These are phyloP conservation scores for Ceratocystis colombiana DNA, from an alignment of 2,329 filamentous ascomycete species.

Conservation along the genomic window DNA sequence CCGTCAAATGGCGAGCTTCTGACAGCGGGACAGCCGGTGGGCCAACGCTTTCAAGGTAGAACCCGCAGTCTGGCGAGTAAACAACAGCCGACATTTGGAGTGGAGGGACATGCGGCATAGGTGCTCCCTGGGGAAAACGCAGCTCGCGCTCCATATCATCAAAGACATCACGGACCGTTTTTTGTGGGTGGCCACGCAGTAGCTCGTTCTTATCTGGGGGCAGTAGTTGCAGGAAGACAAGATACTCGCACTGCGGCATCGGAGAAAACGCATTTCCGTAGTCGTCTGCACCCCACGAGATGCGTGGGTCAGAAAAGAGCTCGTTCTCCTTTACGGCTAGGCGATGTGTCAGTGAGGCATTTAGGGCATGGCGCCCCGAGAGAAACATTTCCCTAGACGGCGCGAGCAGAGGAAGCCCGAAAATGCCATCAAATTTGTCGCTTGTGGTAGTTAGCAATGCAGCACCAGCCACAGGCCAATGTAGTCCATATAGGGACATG, in stretches of 20 bases:
- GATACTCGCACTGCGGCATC: constrained; percentile 61
- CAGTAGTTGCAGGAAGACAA: constrained; percentile 74
- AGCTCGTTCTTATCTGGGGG: constrained; percentile 36
- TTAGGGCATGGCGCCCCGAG: constrained; percentile 55
- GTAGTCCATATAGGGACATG: constrained; percentile 69
- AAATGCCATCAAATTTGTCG: constrained; percentile 88
- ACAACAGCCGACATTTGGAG: constrained; percentile 54
- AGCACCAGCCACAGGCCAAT: constrained; percentile 71
- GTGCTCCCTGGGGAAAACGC: constrained; percentile 50
- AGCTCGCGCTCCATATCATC: constrained; percentile 51
- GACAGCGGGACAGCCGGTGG: constrained; percentile 45
- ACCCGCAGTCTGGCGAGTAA: constrained; percentile 59
- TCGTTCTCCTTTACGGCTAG: constrained; percentile 52
- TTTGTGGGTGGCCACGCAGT: constrained; percentile 1
- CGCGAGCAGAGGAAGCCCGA: constrained; percentile 74
- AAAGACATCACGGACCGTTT: constrained; percentile 30
- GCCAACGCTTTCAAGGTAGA: constrained; percentile 55
- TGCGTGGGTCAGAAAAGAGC: constrained; percentile 51
- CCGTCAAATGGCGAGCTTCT: constrained; percentile 47
- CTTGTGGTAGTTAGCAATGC: constrained; percentile 80
- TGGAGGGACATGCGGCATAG: constrained; percentile 44
- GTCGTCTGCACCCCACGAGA: constrained; percentile 63
- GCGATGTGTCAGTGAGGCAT: constrained; percentile 57
- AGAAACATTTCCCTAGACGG: constrained; percentile 48
- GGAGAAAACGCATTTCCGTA: constrained; percentile 39